A percentile compares a stretch with the other conserved stretches of the same genome.
These are phyloP conservation scores for Aspergillus phoenicis DNA, from an alignment of 2,329 filamentous ascomycete species.

Conservation along the genomic window DNA sequence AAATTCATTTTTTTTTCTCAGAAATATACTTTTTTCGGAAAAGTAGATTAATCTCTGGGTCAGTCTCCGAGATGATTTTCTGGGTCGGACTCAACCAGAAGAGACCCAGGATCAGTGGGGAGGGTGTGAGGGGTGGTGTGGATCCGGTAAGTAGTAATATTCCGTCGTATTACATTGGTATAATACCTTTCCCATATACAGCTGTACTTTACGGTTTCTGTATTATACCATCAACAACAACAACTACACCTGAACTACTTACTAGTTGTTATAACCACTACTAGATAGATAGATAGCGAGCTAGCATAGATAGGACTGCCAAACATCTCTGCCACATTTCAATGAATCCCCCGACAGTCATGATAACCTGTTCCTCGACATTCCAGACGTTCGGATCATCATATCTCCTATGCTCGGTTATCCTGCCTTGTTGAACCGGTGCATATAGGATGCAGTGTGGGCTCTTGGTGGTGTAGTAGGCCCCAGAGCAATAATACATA, in stretches of 20 bases:
- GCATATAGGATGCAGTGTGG: background rate
- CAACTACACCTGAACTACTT: background rate
- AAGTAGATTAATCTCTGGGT: slow-evolving; percentile 4
- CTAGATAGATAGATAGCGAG: too few relatives aligned
- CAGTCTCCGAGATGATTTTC: slow-evolving; percentile 23
- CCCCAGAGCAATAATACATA: background rate
- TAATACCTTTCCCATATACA: background rate
- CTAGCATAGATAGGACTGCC: background rate
- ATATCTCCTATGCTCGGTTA: background rate
- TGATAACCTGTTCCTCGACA: background rate
- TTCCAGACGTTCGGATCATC: background rate
- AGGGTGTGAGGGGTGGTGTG: slow-evolving; percentile 16
- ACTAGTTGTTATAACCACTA: background rate
- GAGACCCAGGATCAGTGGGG: slow-evolving; percentile 23
- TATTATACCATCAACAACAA: slow-evolving; percentile 3
- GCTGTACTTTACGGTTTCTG: slow-evolving; percentile 4
- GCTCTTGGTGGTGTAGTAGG: too few relatives aligned
- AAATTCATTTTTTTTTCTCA: slow-evolving; percentile 4
- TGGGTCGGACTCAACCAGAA: slow-evolving; percentile 21
- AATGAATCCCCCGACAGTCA: background rate
- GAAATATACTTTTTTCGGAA: slow-evolving; percentile 2
- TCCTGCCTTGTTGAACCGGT: background rate
- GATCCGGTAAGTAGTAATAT: slow-evolving; percentile 13
- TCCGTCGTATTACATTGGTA: slow-evolving; percentile 1
- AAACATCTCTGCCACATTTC: background rate